These are phyloP conservation scores for Orychophragmus violaceus DNA, from an alignment of 345 rosid genomes.

Conservation along the genomic window DNA sequence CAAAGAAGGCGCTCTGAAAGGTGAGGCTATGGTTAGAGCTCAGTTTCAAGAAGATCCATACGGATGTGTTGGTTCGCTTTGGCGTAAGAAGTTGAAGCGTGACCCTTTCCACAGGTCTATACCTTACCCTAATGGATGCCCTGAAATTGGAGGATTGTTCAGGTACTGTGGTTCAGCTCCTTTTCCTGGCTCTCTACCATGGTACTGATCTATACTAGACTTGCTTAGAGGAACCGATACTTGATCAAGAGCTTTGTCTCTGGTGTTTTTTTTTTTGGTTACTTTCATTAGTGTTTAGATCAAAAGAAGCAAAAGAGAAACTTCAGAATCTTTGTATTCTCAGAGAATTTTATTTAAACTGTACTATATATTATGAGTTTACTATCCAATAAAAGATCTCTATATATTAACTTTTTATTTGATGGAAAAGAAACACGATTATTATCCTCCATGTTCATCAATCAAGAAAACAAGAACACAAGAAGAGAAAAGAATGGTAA, in stretches of 20 bases:
- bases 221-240: neutral
- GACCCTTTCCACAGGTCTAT: slow-evolving; percentile 90
- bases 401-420: slow-evolving; percentile 1
- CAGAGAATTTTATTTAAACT: neutral
- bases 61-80: slow-evolving; percentile 73
- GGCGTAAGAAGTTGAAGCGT: slow-evolving; percentile 78
- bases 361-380: neutral
- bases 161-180: slow-evolving; percentile 71
- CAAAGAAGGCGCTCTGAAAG: slow-evolving; percentile 66
- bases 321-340: slow-evolving; percentile 5
- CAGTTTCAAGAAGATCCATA: slow-evolving; percentile 87
- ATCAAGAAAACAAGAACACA: slow-evolving; percentile 19
- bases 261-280: neutral
- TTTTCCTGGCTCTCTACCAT: slow-evolving; percentile 77
- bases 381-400: neutral
- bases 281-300: slow-evolving; percentile 7
- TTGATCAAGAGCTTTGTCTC: neutral
- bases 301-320: neutral
- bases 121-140: slow-evolving; percentile 91
- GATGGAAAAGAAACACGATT: slow-evolving; percentile 1
- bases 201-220: slow-evolving; percentile 37
- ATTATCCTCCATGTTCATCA: slow-evolving; percentile 17
- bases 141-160: slow-evolving; percentile 72
- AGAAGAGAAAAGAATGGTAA: slow-evolving; percentile 12
- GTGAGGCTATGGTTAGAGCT: slow-evolving; percentile 72